Percentiles rank a stretch among this genome's conserved stretches.
These are phyloP conservation scores for Candida bentonensis DNA, from an alignment of 805 yeast genomes.

Conservation along the genomic window DNA sequence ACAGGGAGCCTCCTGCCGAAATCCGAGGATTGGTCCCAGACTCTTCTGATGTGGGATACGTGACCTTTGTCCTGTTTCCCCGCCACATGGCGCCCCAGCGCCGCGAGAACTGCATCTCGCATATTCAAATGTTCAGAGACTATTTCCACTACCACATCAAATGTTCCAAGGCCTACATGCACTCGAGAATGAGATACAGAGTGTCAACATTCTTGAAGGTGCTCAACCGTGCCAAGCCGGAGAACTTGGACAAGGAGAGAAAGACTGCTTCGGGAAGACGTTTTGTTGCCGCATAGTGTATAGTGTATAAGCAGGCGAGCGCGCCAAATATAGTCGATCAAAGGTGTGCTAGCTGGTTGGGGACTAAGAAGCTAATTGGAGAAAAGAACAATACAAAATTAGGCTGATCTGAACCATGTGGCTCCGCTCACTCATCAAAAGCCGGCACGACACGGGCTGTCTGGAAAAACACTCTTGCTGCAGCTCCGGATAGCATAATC, in stretches of 20 bases:
- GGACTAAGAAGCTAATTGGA: too few relatives aligned
- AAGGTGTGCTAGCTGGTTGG: not conserved
- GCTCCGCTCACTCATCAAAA: constrained; percentile 3
- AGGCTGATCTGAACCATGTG: not conserved
- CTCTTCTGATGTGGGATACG: constrained; percentile 37
- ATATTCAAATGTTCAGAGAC: constrained; percentile 83
- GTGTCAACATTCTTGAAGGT: constrained; percentile 90
- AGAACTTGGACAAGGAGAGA: constrained; percentile 63
- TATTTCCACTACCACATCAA: constrained; percentile 98
- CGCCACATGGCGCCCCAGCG: constrained; percentile 52
- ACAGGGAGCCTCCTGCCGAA: constrained; percentile 87
- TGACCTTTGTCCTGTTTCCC: constrained; percentile 40
- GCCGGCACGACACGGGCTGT: constrained; percentile 36
- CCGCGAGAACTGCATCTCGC: constrained; percentile 78
- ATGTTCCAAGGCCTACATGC: constrained; percentile 96
- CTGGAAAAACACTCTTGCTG: constrained; percentile 57
- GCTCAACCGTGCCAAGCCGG: constrained; percentile 93
- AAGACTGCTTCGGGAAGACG: constrained; percentile 65
- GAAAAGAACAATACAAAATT: too few relatives aligned
- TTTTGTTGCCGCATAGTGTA: constrained; percentile 19
- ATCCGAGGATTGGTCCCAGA: constrained; percentile 30
- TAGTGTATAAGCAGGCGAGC: not conserved
- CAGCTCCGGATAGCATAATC: constrained; percentile 50
- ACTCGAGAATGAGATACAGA: constrained; percentile 93
- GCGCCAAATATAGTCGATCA: too few relatives aligned